These are phyloP conservation scores for Thecamonas trahens DNA, from an alignment of 78 protist genomes.

Conservation along the genomic window DNA sequence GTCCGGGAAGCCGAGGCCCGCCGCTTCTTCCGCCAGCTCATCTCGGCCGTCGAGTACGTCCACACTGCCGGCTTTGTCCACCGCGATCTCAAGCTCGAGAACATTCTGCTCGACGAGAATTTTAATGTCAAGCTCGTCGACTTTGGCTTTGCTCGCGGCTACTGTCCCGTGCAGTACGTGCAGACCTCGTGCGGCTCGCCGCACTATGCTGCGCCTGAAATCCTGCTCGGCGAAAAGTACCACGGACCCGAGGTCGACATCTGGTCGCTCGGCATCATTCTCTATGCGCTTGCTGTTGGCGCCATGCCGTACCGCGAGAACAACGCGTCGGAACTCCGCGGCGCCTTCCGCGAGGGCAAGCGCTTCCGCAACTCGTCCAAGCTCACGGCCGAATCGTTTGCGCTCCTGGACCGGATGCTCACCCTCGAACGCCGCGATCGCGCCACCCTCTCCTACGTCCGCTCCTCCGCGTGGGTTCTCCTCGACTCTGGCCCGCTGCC, in stretches of 20 bases:
- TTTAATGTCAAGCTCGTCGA: slow-evolving; percentile 71
- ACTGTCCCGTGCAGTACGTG: slow-evolving; percentile 46
- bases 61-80: slow-evolving; percentile 60
- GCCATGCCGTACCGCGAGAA: not conserved
- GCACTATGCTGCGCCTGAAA: slow-evolving; percentile 74
- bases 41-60: slow-evolving; percentile 49
- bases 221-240: slow-evolving; percentile 47
- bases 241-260: slow-evolving; percentile 61
- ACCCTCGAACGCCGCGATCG: too few species aligned
- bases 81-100: slow-evolving; percentile 82
- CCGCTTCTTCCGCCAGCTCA: slow-evolving; percentile 39
- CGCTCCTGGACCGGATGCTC: too few species aligned
- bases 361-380: too few species aligned
- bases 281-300: slow-evolving; percentile 14
- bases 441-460: too few species aligned
- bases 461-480: too few species aligned
- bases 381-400: too few species aligned
- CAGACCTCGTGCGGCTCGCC: slow-evolving; percentile 75
- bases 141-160: slow-evolving; percentile 62
- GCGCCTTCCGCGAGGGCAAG: too few species aligned
- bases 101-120: slow-evolving; percentile 52
- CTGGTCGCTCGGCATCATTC: slow-evolving; percentile 54
- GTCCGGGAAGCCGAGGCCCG: slow-evolving; percentile 50
- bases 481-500: too few species aligned
- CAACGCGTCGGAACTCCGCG: too few species aligned